These are phyloP conservation scores for Mycogone perniciosa DNA, from an alignment of 2,329 filamentous ascomycete species.

Conservation along the genomic window DNA sequence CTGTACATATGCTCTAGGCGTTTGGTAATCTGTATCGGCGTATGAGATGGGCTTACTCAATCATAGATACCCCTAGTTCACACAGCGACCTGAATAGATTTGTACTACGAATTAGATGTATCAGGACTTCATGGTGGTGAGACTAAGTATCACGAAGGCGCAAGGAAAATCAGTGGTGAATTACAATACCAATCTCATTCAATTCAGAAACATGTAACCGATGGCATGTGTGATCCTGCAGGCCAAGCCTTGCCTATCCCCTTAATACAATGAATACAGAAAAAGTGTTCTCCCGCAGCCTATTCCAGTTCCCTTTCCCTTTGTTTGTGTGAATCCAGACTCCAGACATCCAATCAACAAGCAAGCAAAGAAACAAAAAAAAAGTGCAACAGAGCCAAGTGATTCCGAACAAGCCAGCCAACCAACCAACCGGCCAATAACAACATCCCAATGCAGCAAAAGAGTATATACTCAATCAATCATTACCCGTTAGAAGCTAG, in stretches of 20 bases:
- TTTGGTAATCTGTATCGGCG: constrained; percentile 1
- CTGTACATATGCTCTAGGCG: constrained; percentile 7
- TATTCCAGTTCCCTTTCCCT: not conserved
- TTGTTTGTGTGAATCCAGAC: constrained; percentile 21
- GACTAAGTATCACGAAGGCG: not conserved
- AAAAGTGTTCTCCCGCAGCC: not conserved
- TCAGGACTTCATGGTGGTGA: not conserved
- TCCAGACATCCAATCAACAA: constrained; percentile 19
- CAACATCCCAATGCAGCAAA: constrained; percentile 17
- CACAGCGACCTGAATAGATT: not conserved
- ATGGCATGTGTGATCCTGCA: not conserved
- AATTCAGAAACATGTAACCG: not conserved
- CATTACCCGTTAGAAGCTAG: constrained; percentile 25
- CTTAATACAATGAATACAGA: not conserved
- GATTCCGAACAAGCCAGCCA: constrained; percentile 15
- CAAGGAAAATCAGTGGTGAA: not conserved
- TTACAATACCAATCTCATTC: not conserved
- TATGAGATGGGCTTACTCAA: constrained; percentile 3
- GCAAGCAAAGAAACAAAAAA: constrained; percentile 10
- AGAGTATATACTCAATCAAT: constrained; percentile 21
- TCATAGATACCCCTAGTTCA: constrained; percentile 8
- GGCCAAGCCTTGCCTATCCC: constrained; percentile 1
- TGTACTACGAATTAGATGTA: too few relatives aligned
- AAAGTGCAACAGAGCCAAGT: constrained; percentile 10
- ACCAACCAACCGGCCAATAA: constrained; percentile 15